Base-by-base conservation (phyloP, 495 filamentous ascomycete genomes). In the Tuber calosporum region DNA sequence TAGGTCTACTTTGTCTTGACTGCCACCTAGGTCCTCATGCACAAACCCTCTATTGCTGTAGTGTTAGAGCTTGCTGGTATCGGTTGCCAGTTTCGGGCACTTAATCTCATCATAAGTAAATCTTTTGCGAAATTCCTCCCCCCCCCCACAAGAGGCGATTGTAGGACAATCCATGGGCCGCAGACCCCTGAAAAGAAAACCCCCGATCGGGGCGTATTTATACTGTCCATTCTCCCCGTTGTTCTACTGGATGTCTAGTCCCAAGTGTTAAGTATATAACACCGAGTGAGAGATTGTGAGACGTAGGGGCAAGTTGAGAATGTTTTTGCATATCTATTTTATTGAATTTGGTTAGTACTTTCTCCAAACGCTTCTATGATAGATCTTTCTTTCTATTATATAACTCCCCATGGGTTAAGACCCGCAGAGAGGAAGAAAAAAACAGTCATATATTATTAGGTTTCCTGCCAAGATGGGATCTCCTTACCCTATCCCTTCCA, bases 301-400 rank as follows among this genome's bases (percentile, higher is more conserved):
- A 15, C 30, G 4, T 0, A 15, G 13, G 1, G 2, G 1, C 2
- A 4, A 1, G n/a, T 48, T 11, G 45, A 2, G 22, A 11, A 1
- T 15, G 9, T 30, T 30, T 26, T 15, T 15, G 48, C n/a, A 58
- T 30, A 13, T 30, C 9, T 30, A n/a, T 30, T 13, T 3, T 1
- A 30, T 22, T 2, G n/a, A 58, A 58, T 58, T 30, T 30, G 3
- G 4, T 58, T 58, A 11, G 26, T 8, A 53, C 15, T 58, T 26
- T 15, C 11, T 26, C 5, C 22, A 1, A 30, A 26, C 8, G 11
- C 11, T 58, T 58, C 11, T 0, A 11, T n/a, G 2, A 6, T 48
- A 48, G 45, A 11, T 58, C 3, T 43, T 43, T 15, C 13, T 58
- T 30, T 5, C 11, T n/a, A n/a, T 58, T 58, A 3, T 0, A 5